Base-by-base conservation (phyloP, 345 rosid genomes). In the Eucalyptus tenuipes region DNA sequence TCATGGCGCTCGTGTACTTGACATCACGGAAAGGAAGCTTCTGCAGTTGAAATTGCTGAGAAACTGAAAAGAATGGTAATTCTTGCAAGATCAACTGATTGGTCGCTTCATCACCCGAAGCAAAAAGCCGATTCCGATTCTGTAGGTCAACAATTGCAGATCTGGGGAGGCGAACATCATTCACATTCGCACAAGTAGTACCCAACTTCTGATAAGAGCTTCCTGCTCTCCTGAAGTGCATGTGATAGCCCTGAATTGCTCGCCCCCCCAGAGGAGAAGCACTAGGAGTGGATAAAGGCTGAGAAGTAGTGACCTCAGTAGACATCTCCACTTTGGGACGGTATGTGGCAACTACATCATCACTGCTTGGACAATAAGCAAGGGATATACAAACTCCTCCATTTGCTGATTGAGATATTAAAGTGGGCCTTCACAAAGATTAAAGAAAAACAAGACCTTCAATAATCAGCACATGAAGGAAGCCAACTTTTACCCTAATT, bases 321-420 rank as follows among this genome's bases (percentile, higher is more conserved):
- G 92, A 85, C 85, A 91, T 85, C 85, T 93, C 93, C 47, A 93
- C 91, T 92, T 91, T 93, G 13, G 99, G 98, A 88, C 99, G 98
- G 87, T 92, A 97, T 16, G 98, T 92, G 88, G 96, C 97, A 87
- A 97, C 94, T 44, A 96, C 89, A 89, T 94, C 95, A 55, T 94
- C 91, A 24, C 91, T 94, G 86, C 88, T 85, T 49, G 93, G 91
- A 89, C 94, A 93, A 89, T 94, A 92, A 53, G 99, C 93, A 85
- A 95, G 94, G 57, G 99, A 95, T 31, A 96, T 95, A 89, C 99
- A 97, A 33, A 94, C 96, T 89, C 98, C 99, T 92, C 90, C 92
- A 91, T 93, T 91, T 87, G 89, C 94, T 20, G 95, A 91, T 89
- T 91, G 95, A 20, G 95, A 90, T 89, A 97, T 88, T 92, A 94